Conservation (phyloP, 1,284 basidiomycete genomes). For the Chondrostereum purpureum region DNA sequence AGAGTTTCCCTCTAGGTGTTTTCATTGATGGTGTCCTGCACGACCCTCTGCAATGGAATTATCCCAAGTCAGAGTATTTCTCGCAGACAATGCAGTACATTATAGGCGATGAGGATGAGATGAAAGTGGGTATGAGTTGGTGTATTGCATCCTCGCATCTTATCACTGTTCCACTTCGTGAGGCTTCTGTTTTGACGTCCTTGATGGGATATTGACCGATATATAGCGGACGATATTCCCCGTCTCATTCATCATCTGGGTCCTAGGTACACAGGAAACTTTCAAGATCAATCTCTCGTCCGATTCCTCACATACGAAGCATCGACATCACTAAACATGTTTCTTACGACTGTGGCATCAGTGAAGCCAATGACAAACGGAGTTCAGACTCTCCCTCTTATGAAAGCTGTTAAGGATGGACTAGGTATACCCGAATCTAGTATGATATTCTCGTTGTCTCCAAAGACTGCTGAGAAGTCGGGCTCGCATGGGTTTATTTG, state of each 20-base stretch:
- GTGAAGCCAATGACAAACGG: constrained; percentile 21
- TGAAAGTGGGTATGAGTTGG: constrained; percentile 49
- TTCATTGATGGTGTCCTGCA: constrained; percentile 65
- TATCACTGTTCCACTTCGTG: constrained; percentile 54
- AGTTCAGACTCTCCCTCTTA: constrained; percentile 29
- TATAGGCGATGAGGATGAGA: constrained; percentile 45
- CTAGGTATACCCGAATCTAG: constrained; percentile 36
- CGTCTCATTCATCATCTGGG: constrained; percentile 72
- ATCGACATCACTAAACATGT: constrained; percentile 70
- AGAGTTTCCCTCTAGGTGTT: constrained; percentile 37
- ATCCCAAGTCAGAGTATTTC: constrained; percentile 45
- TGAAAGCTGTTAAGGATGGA: constrained; percentile 51
- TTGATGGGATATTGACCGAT: constrained; percentile 4
- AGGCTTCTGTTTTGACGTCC: constrained; percentile 7
- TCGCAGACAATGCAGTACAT: constrained; percentile 35
- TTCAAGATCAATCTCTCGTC: constrained; percentile 57
- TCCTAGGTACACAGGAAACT: constrained; percentile 64
- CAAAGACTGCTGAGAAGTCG: constrained; percentile 24
- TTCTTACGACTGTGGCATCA: constrained; percentile 28
- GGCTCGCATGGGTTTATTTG: constrained; percentile 16
- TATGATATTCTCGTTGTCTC: constrained; percentile 47
- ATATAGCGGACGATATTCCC: constrained; percentile 54
- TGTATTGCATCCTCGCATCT: constrained; percentile 64
- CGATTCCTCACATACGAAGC: constrained; percentile 76
- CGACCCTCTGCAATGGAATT: constrained; percentile 54